Evolutionary conservation across 495 filamentous ascomycete species (phyloP), one percentile per base, ranked within the genome.

Genomic region (Bombardia bombarda): DNA sequence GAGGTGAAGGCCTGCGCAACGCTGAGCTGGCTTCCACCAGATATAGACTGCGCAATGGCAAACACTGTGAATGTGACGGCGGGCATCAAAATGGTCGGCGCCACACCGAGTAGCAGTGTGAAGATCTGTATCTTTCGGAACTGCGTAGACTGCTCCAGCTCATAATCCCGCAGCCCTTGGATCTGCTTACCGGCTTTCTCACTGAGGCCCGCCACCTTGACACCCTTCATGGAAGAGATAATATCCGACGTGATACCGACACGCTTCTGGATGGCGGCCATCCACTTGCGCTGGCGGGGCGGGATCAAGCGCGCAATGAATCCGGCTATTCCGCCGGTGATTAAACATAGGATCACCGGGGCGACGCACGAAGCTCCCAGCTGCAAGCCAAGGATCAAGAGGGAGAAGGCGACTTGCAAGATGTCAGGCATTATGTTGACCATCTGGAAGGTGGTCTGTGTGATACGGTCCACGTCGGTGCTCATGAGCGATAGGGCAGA

Each of bases 11-110:
- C 48, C 19, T 43, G 33, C 0, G 49, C 46, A 3, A 49, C 46
- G 17, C 38, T 30, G 26, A 52, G 45, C 37, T 52, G 50, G 25
- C 23, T 40, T 14, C 40, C 40, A 5, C 46, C 50, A 6, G 40
- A 43, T 1, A 52, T 17, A 23, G 42, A n/a, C 24, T 49, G 40
- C 4, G 37, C 50, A n/a, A 52, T 48, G 18, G 50, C 50, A 19
- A 40, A 52, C 4, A 42, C 45, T 1, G 50, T 49, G 31, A 52
- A 52, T 4, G 45, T 48, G 3, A 52, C 46, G 4, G 43, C 45
- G 12, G 50, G 45, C 33, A 45, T 45, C 1, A 52, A 24, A 2
- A 48, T 30, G 2, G 40, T 45, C 9, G 50, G 45, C 4, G 38
- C 20, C 13, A 44, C 23, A 22, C 49, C 40, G 16, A 47, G 14